Percentiles rank a stretch among this genome's conserved stretches.
Evolutionary conservation across 1,284 basidiomycete species (phyloP).

Genomic region (Meripilus lineatus): DNA sequence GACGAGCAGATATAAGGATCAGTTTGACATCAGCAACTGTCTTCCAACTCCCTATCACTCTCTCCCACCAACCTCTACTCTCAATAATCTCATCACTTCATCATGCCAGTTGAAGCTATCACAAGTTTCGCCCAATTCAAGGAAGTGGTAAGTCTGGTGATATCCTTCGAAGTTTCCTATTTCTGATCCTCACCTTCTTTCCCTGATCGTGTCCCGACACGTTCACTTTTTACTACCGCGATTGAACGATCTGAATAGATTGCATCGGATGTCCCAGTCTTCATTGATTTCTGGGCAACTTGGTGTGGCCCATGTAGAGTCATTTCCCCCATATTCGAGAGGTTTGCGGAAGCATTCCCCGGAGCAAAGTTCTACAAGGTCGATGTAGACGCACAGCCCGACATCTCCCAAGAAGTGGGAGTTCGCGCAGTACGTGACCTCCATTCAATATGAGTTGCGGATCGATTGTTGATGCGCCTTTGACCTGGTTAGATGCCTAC

Average conservation of each 20-base stretch:
- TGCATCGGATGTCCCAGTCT: no score
- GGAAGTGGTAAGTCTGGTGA: slow-evolving; percentile 42
- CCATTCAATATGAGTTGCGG: no score
- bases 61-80: no score
- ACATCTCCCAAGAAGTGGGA: slow-evolving; percentile 58
- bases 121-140: slow-evolving; percentile 52
- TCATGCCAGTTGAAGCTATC: slow-evolving; percentile 40
- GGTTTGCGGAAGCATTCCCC: slow-evolving; percentile 46
- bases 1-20: no score
- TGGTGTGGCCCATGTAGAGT: slow-evolving; percentile 75
- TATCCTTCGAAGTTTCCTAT: no score
- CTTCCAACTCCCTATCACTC: not conserved
- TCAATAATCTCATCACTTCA: no score
- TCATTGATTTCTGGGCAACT: slow-evolving; percentile 79
- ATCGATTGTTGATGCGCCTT: no score
- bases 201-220: no score
- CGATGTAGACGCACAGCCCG: slow-evolving; percentile 61
- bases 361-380: slow-evolving; percentile 78
- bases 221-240: not conserved
- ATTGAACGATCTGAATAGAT: not conserved
- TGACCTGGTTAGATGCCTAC: slow-evolving; percentile 83
- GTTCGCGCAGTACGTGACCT: slow-evolving; percentile 70
- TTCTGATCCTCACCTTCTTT: no score
- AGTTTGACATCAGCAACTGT: no score
- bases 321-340: slow-evolving; percentile 78